These are phyloP conservation scores for Chytridium lagenaria DNA, from an alignment of 371 early-diverging fungal species.

Conservation along the genomic window DNA sequence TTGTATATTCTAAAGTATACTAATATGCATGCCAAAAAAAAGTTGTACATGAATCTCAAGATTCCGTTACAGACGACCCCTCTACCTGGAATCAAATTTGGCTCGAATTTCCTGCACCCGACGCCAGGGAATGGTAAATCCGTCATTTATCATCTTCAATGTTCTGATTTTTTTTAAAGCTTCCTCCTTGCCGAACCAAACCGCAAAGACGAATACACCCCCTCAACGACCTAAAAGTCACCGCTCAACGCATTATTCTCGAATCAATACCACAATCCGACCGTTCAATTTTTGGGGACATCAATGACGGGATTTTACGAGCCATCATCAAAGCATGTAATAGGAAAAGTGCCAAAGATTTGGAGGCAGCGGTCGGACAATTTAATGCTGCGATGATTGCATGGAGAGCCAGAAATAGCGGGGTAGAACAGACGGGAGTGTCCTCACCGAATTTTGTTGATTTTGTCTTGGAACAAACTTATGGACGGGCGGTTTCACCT, in stretches of 20 bases:
- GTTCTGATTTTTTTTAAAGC: background rate
- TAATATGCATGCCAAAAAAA: no score
- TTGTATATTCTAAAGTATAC: no score
- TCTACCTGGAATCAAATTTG: background rate
- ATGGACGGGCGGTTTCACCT: slow-evolving; percentile 86
- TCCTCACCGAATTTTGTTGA: slow-evolving; percentile 72
- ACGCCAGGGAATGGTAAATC: background rate
- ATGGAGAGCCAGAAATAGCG: background rate
- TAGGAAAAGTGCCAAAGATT: slow-evolving; percentile 70
- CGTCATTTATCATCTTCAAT: background rate
- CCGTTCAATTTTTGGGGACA: slow-evolving; percentile 66
- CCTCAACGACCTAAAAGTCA: slow-evolving; percentile 78
- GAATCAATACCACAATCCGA: slow-evolving; percentile 59
- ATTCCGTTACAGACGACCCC: no score
- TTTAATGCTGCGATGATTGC: slow-evolving; percentile 63
- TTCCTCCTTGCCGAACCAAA: slow-evolving; percentile 7
- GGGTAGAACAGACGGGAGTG: slow-evolving; percentile 47
- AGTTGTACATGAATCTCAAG: no score
- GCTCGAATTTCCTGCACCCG: background rate
- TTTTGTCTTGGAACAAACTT: slow-evolving; percentile 87
- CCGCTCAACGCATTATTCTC: slow-evolving; percentile 69
- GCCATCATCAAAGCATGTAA: slow-evolving; percentile 80
- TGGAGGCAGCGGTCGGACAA: slow-evolving; percentile 70
- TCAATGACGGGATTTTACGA: slow-evolving; percentile 73
- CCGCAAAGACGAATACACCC: slow-evolving; percentile 73